Evolutionary conservation across 2,329 filamentous ascomycete genomes (phyloP), one percentile per base, ranked within the genome.

Genomic region (Penicillium concentricum): DNA sequence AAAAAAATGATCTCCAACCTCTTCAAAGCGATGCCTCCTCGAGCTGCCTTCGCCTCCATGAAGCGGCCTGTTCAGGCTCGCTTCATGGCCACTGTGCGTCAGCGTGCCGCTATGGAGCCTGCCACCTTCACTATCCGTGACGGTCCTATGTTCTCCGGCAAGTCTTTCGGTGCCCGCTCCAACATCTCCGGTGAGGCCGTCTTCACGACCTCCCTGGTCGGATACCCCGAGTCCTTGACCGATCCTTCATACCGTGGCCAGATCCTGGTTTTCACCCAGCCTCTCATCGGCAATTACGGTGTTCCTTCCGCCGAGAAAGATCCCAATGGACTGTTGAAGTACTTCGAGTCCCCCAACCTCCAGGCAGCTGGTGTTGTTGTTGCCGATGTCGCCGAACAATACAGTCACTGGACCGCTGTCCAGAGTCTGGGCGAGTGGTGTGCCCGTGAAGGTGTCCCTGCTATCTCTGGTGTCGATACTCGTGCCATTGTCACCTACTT

Each of bases 371-470:
- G 92, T 76, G 89, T 99, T 50, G 93, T 99, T 45, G 94, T 99
- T 52, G 91, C 93, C 68, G 94, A 99, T 73, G 92, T 93, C 61
- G 93, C 94, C 43, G 83, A 91, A 74, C 85, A 92, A 74, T 97
- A 97, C 84, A 96, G 92, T 77, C 94, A 99, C 75, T 99, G 94
- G 94, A 97, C 94, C 60, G 94, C 94, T 35, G 93, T 99, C 12
- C 91, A 99, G 83, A 92, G 90, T 70, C 79, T 99, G 70, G 84
- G 89, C 65, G 84, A 95, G 68, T 99, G 94, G 94, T 99, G 94
- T 78, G 90, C 92, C 65, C 88, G 93, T 58, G 94, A 97, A 79
- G 94, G 94, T 67, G 89, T 99, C 35, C 93, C 94, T 51, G 92
- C 92, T 72, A 97, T 97, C 74, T 93, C 92, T 42, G 94, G 94